Conservation (phyloP, 306 rosid species). For the Fragaria ananassa region DNA sequence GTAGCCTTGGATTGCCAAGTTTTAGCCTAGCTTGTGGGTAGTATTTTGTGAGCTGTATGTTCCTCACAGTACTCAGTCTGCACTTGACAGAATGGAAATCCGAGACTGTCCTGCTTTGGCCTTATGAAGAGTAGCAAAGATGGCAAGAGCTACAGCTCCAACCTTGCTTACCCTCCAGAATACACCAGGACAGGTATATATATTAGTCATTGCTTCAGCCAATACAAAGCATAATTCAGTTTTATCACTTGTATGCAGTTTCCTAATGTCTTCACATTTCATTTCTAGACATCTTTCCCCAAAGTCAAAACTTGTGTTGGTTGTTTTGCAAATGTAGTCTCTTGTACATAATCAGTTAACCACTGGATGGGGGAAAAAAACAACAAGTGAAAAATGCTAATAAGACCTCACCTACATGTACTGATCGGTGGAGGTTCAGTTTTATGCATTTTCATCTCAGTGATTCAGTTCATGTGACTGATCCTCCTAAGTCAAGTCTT, state of each 20-base stretch:
- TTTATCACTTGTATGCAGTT: background rate
- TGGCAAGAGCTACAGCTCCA: conserved; percentile 81
- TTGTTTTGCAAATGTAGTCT: no score
- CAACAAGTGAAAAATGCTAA: no score
- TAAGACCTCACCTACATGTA: no score
- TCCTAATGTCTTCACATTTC: background rate
- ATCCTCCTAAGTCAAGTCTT: background rate
- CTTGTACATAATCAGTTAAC: no score
- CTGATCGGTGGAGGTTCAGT: background rate
- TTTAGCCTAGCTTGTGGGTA: conserved; percentile 14
- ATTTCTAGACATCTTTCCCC: background rate
- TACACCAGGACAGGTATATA: conserved; percentile 72
- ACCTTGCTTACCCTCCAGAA: conserved; percentile 90
- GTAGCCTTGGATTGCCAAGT: background rate
- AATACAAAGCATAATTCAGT: conserved; percentile 4
- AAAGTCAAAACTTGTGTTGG: no score
- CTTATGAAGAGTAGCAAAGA: conserved; percentile 95
- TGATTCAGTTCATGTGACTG: background rate
- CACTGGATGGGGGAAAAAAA: no score
- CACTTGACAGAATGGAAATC: conserved; percentile 69
- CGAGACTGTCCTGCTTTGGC: conserved; percentile 94
- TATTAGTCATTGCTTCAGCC: conserved; percentile 5
- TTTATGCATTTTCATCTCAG: background rate
- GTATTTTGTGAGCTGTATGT: conserved; percentile 1
- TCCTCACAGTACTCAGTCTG: conserved; percentile 19